phyloP scores from a whole-genome alignment of 2,329 filamentous ascomycete species.

The Diaporthe longicolla region DNA sequence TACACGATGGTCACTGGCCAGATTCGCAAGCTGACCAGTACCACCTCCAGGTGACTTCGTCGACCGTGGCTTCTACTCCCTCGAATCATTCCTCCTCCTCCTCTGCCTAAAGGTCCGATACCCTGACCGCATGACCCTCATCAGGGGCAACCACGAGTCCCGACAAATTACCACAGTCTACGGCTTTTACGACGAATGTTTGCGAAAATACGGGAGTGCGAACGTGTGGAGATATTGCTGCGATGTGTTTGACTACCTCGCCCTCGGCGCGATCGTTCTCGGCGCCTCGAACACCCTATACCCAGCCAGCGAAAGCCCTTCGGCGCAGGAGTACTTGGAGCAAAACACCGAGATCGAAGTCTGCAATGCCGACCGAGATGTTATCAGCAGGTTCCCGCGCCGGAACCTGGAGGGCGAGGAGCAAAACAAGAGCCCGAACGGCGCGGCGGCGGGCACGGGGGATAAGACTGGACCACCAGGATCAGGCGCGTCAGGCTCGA shows the following conservation, averaged over 20 bases:
- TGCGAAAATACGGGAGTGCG: conserved; percentile 94
- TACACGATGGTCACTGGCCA: conserved; percentile 20
- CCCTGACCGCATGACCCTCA: conserved; percentile 95
- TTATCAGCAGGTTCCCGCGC: conserved; percentile 80
- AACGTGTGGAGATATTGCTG: conserved; percentile 99
- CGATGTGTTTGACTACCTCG: conserved; percentile 97
- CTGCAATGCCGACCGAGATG: conserved; percentile 84
- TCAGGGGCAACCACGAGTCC: conserved; percentile 95
- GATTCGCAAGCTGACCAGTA: not conserved
- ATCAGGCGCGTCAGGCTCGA: conserved; percentile 81
- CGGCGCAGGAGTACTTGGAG: conserved; percentile 66
- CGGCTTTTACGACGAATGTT: conserved; percentile 97
- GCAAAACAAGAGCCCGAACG: conserved; percentile 47
- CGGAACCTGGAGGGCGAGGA: conserved; percentile 48
- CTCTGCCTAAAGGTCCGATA: conserved; percentile 98
- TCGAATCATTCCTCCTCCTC: conserved; percentile 95
- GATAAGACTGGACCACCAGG: conserved; percentile 80
- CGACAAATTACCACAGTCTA: conserved; percentile 98
- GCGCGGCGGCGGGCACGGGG: conserved; percentile 50
- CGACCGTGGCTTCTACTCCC: conserved; percentile 96
- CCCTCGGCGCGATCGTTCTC: conserved; percentile 90
- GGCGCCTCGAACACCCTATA: conserved; percentile 80
- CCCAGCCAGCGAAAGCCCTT: conserved; percentile 61
- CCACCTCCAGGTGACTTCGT: conserved; percentile 84
- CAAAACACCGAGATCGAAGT: conserved; percentile 94